phyloP scores from a whole-genome alignment of 371 early-diverging fungal genomes.

The Mortierella sp. region DNA sequence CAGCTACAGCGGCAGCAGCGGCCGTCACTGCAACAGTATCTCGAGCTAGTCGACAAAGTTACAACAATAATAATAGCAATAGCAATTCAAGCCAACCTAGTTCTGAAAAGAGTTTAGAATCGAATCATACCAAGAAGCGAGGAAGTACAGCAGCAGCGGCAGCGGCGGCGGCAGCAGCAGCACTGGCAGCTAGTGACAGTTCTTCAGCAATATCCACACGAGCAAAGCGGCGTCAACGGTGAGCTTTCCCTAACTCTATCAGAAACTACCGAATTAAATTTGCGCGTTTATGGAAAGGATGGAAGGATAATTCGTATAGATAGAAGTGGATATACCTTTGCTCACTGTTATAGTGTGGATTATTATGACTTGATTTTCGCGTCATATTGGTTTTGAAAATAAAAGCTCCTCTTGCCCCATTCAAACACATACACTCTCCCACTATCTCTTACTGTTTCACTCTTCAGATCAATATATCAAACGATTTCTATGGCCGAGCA shows the following conservation, averaged over 20 bases:
- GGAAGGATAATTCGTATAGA: background rate
- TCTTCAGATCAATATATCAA: too few relatives aligned
- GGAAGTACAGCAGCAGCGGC: constrained; percentile 10
- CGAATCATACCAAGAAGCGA: constrained; percentile 33
- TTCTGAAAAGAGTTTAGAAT: constrained; percentile 14
- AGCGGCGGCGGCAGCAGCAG: constrained; percentile 10
- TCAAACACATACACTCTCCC: too few relatives aligned
- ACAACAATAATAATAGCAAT: constrained; percentile 8
- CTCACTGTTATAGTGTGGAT: too few relatives aligned
- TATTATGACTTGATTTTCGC: too few relatives aligned
- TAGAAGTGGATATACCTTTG: too few relatives aligned
- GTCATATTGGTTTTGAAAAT: too few relatives aligned
- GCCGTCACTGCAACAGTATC: constrained; percentile 41
- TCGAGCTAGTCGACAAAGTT: constrained; percentile 31
- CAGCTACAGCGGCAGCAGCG: constrained; percentile 49
- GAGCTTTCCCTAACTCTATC: background rate
- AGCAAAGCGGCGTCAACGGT: constrained; percentile 45
- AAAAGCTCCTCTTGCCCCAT: too few relatives aligned
- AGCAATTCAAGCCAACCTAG: constrained; percentile 7
- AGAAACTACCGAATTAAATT: too few relatives aligned
- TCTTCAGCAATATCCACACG: constrained; percentile 23
- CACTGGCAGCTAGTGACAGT: constrained; percentile 11
- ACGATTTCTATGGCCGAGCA: too few relatives aligned
- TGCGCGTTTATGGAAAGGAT: background rate
- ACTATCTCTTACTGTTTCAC: too few relatives aligned